These are phyloP conservation scores for Globisporangium camurandrum DNA, from an alignment of 352 stramenopile species.

Conservation along the genomic window DNA sequence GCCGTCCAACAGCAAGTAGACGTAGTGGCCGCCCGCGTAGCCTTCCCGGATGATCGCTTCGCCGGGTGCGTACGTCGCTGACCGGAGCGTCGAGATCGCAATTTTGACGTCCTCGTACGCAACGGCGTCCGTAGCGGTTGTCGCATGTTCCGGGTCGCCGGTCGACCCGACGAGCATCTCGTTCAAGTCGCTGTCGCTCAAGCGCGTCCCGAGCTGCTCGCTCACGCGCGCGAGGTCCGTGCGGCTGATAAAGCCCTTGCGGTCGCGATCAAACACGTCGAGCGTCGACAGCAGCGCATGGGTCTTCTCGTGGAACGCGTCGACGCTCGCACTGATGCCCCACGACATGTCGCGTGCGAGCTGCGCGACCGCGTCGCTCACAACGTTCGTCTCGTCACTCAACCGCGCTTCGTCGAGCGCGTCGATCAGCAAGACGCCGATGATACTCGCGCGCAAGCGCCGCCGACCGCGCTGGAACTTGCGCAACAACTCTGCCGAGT, in stretches of 20 bases:
- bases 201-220: conserved; percentile 55
- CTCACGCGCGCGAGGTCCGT: conserved; percentile 68
- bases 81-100: conserved; percentile 71
- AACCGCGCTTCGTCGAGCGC: conserved; percentile 32
- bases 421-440: conserved; percentile 66
- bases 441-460: conserved; percentile 67
- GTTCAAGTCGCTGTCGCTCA: conserved; percentile 72
- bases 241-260: conserved; percentile 78
- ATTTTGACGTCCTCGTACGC: conserved; percentile 80
- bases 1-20: conserved; percentile 72
- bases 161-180: conserved; percentile 79
- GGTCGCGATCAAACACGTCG: conserved; percentile 68
- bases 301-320: conserved; percentile 62
- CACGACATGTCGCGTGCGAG: conserved; percentile 45
- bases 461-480: conserved; percentile 76
- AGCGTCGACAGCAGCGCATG: conserved; percentile 60
- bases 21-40: conserved; percentile 54
- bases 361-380: conserved; percentile 21
- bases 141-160: conserved; percentile 59
- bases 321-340: conserved; percentile 63
- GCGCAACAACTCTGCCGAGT: conserved; percentile 63
- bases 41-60: conserved; percentile 76
- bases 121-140: conserved; percentile 40
- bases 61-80: conserved; percentile 48
- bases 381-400: not conserved